Percentiles rank a stretch among this genome's conserved stretches.
Conservation (phyloP, 306 rosid genomes). For the Castanopsis chinensis region DNA sequence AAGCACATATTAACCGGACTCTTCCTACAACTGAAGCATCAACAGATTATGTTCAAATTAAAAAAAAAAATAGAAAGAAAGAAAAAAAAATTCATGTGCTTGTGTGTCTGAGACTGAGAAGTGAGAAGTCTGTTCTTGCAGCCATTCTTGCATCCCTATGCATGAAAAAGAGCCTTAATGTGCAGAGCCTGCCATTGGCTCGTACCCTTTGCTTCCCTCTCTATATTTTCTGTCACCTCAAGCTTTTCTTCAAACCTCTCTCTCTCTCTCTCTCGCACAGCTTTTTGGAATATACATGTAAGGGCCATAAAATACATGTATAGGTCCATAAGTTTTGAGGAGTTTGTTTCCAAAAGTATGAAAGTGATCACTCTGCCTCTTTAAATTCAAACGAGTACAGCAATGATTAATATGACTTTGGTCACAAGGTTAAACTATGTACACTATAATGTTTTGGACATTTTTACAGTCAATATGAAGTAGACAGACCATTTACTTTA, state of each 20-base stretch:
- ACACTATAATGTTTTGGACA: too few relatives aligned
- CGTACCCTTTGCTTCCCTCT: slow-evolving; percentile 27
- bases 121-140: slow-evolving; percentile 23
- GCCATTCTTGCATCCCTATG: slow-evolving; percentile 16
- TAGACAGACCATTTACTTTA: too few relatives aligned
- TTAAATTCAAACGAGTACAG: too few relatives aligned
- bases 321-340: neutral
- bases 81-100: slow-evolving; percentile 14
- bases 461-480: too few relatives aligned
- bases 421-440: too few relatives aligned
- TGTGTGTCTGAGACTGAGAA: slow-evolving; percentile 21
- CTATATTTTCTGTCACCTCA: neutral
- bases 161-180: slow-evolving; percentile 13
- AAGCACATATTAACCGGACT: too few relatives aligned
- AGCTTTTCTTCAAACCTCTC: slow-evolving; percentile 4
- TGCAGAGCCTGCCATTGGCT: slow-evolving; percentile 32
- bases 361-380: slow-evolving; percentile 8
- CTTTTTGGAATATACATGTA: neutral
- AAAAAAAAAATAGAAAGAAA: slow-evolving; percentile 3
- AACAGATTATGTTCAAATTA: neutral
- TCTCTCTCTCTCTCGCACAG: neutral
- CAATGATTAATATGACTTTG: too few relatives aligned
- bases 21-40: too few relatives aligned
- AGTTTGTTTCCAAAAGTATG: slow-evolving; percentile 40
- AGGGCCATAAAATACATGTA: neutral